Percentiles rank a stretch among this genome's conserved stretches.
These are phyloP conservation scores for Russula earlei DNA, from an alignment of 768 basidiomycete species.

Conservation along the genomic window DNA sequence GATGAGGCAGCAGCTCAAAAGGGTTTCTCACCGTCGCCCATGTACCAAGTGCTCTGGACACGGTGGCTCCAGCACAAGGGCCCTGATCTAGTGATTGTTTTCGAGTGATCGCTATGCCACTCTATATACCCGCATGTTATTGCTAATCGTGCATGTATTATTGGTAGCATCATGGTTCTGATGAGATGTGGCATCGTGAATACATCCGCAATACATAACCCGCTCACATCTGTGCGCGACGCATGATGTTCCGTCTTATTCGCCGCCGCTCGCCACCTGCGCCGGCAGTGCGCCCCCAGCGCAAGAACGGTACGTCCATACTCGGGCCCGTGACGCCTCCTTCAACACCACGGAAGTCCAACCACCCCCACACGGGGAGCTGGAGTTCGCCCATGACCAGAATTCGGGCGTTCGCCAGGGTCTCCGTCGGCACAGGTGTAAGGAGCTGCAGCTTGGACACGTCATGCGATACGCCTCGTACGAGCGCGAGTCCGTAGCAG, in stretches of 20 bases:
- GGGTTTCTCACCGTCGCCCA: constrained; percentile 18
- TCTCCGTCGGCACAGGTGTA: constrained; percentile 54
- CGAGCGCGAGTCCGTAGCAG: constrained; percentile 69
- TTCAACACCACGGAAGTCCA: constrained; percentile 49
- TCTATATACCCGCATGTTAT: neutral
- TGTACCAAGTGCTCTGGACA: constrained; percentile 32
- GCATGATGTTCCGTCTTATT: constrained; percentile 81
- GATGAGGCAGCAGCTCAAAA: constrained; percentile 31
- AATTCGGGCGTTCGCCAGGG: constrained; percentile 36
- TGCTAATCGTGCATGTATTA: constrained; percentile 4
- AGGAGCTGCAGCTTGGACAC: constrained; percentile 54
- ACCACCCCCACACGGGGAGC: constrained; percentile 78
- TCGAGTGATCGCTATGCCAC: too few relatives aligned
- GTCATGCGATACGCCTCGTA: constrained; percentile 38
- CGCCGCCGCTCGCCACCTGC: constrained; percentile 63
- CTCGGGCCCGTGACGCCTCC: constrained; percentile 48
- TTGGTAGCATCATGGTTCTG: neutral
- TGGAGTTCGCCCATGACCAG: constrained; percentile 86
- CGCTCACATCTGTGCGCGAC: constrained; percentile 58
- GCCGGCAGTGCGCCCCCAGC: constrained; percentile 63
- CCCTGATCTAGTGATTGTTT: constrained; percentile 29
- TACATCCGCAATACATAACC: neutral
- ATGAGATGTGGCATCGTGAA: neutral
- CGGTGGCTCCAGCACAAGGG: constrained; percentile 32
- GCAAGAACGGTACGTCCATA: constrained; percentile 61